These are phyloP conservation scores for Marvania coccoides DNA, from an alignment of 139 green algal species.

Conservation along the genomic window DNA sequence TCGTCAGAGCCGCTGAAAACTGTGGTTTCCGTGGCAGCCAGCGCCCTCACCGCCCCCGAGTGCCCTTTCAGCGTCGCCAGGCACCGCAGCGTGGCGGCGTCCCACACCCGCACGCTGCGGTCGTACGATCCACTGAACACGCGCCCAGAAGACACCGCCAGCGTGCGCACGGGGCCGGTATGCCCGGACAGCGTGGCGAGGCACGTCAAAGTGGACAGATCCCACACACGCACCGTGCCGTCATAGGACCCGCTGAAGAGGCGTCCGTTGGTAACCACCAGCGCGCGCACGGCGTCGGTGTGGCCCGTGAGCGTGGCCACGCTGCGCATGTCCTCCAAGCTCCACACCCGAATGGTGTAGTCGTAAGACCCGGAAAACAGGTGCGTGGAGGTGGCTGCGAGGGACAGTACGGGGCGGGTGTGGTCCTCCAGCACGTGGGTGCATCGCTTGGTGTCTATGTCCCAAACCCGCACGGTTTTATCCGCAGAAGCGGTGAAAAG, in stretches of 20 bases:
- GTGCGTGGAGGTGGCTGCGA: slow-evolving; percentile 63
- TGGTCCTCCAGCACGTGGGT: slow-evolving; percentile 83
- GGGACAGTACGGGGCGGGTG: slow-evolving; percentile 78
- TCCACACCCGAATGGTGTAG: slow-evolving; percentile 87
- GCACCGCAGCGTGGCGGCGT: slow-evolving; percentile 40
- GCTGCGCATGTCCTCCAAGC: slow-evolving; percentile 55
- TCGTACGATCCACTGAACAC: slow-evolving; percentile 87
- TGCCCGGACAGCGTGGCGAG: slow-evolving; percentile 69
- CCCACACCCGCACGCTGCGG: slow-evolving; percentile 84
- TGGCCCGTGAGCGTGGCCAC: slow-evolving; percentile 76
- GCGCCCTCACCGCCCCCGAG: slow-evolving; percentile 70
- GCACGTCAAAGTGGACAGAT: slow-evolving; percentile 61
- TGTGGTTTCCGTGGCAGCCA: slow-evolving; percentile 45
- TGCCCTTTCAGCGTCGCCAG: slow-evolving; percentile 56
- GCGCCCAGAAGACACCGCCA: slow-evolving; percentile 55
- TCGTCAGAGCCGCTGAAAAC: slow-evolving; percentile 89
- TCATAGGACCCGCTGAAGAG: slow-evolving; percentile 79
- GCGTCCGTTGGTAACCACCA: slow-evolving; percentile 49
- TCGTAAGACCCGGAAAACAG: slow-evolving; percentile 91
- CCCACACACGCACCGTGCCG: slow-evolving; percentile 73
- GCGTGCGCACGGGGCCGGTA: slow-evolving; percentile 76
- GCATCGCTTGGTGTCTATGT: slow-evolving; percentile 46
- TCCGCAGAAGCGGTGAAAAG: slow-evolving; percentile 86
- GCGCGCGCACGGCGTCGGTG: slow-evolving; percentile 79
- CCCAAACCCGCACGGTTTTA: slow-evolving; percentile 89